phyloP scores from a whole-genome alignment of 495 filamentous ascomycete genomes.

The Penicillium atrosanguineum region DNA sequence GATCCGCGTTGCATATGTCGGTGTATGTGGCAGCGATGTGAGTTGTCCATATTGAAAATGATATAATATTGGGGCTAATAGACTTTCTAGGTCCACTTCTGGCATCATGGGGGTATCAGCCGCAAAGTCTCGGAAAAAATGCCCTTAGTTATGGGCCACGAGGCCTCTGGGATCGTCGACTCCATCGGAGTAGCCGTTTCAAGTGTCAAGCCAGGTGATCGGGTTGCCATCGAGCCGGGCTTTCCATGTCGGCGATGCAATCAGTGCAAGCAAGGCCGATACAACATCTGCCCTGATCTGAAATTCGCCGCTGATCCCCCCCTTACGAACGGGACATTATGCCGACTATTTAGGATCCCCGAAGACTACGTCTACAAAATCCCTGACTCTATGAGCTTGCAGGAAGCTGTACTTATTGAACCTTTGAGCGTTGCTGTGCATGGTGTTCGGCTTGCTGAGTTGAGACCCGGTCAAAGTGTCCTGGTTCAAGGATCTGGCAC shows the following conservation, averaged over 20 bases:
- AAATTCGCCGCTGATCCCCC: slow-evolving; percentile 74
- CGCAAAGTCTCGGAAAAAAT: slow-evolving; percentile 3
- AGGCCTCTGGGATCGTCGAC: slow-evolving; percentile 63
- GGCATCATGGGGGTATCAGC: slow-evolving; percentile 3
- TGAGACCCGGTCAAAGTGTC: slow-evolving; percentile 64
- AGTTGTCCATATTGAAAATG: background rate
- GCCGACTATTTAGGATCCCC: slow-evolving; percentile 68
- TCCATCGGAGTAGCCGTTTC: slow-evolving; percentile 42
- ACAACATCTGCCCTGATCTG: slow-evolving; percentile 76
- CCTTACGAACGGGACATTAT: slow-evolving; percentile 61
- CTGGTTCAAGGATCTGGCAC: slow-evolving; percentile 81
- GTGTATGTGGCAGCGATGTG: slow-evolving; percentile 49
- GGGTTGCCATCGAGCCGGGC: slow-evolving; percentile 72
- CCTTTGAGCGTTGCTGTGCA: slow-evolving; percentile 78
- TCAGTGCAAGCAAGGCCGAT: slow-evolving; percentile 65
- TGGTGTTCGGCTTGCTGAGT: slow-evolving; percentile 61
- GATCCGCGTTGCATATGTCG: slow-evolving; percentile 40
- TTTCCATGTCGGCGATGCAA: slow-evolving; percentile 67
- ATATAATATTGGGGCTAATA: background rate
- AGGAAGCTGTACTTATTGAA: slow-evolving; percentile 81
- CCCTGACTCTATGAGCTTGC: slow-evolving; percentile 61
- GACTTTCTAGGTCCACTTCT: slow-evolving; percentile 4
- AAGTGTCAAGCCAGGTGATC: slow-evolving; percentile 58
- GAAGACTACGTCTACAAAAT: slow-evolving; percentile 79
- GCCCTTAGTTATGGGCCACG: slow-evolving; percentile 64